These are phyloP conservation scores for Pleurotus citrinopileatus DNA, from an alignment of 768 basidiomycete genomes.

Conservation along the genomic window DNA sequence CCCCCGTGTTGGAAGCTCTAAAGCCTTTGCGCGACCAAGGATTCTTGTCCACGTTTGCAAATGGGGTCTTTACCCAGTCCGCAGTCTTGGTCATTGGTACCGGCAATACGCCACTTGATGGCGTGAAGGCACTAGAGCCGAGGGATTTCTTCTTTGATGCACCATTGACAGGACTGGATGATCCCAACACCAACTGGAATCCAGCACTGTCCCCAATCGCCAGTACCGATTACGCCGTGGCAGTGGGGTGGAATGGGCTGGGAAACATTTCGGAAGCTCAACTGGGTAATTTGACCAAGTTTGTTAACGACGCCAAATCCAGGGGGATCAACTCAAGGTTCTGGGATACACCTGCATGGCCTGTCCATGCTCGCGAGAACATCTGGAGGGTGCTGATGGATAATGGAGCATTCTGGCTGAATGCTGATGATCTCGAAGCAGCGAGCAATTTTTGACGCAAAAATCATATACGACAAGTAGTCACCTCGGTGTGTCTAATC, in stretches of 20 bases:
- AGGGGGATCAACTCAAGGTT: conserved; percentile 45
- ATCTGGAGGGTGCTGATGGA: conserved; percentile 42
- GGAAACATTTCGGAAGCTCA: conserved; percentile 37
- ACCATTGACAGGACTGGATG: conserved; percentile 37
- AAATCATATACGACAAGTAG: conserved; percentile 12
- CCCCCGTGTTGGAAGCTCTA: conserved; percentile 40
- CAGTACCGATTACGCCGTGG: conserved; percentile 42
- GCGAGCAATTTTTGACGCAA: conserved; percentile 30
- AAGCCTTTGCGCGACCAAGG: conserved; percentile 41
- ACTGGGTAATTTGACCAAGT: conserved; percentile 31
- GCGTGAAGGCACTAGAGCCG: conserved; percentile 39
- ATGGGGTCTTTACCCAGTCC: conserved; percentile 33
- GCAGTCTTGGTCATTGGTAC: conserved; percentile 46
- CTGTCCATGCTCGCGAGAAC: conserved; percentile 37
- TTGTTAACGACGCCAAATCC: conserved; percentile 41
- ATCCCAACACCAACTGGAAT: conserved; percentile 37
- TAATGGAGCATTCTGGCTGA: conserved; percentile 48
- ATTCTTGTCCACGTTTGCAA: conserved; percentile 43
- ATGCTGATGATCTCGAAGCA: conserved; percentile 48
- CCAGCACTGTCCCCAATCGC: conserved; percentile 45
- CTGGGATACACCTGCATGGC: conserved; percentile 53
- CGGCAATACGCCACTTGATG: conserved; percentile 48
- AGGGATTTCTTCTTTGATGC: conserved; percentile 53
- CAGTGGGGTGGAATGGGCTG: conserved; percentile 48
- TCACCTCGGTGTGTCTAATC: not conserved